phyloP scores from a whole-genome alignment of 805 yeast genomes.

The Hanseniaspora hatyaiensis region DNA sequence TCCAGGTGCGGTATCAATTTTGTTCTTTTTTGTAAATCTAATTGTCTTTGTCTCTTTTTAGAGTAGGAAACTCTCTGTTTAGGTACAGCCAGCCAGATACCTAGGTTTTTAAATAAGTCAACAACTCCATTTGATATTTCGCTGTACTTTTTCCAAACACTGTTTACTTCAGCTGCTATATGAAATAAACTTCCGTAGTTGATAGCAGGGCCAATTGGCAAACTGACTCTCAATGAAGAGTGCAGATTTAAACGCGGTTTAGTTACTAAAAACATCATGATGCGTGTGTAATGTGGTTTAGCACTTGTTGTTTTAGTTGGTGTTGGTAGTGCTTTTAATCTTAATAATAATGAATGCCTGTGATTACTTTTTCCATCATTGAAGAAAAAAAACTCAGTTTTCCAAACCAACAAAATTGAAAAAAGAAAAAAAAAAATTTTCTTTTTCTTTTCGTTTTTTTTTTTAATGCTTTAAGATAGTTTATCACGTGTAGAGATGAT shows the following conservation, averaged over 20 bases:
- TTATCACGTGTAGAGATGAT: no score
- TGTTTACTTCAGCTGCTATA: constrained; percentile 5
- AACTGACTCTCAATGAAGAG: neutral
- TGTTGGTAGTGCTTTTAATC: no score
- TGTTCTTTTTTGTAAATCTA: constrained; percentile 76
- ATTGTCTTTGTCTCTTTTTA: constrained; percentile 71
- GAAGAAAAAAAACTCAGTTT: no score
- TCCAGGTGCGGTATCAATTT: constrained; percentile 61
- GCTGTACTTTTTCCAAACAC: neutral
- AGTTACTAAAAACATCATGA: neutral
- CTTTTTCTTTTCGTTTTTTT: no score
- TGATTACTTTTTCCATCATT: no score
- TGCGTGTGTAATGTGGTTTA: no score
- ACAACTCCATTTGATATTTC: constrained; percentile 10
- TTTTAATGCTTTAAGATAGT: no score
- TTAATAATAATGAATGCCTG: no score
- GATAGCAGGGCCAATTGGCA: neutral
- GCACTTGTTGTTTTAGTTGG: no score
- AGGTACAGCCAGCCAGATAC: constrained; percentile 80
- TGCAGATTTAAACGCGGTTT: neutral
- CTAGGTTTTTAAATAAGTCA: constrained; percentile 45
- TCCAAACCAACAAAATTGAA: no score
- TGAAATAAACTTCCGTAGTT: neutral
- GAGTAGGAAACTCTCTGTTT: constrained; percentile 84
- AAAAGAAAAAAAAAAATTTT: no score